Percentiles rank a stretch among this genome's conserved stretches.
phyloP scores from a whole-genome alignment of 345 rosid species.

The Ricinus communis region DNA sequence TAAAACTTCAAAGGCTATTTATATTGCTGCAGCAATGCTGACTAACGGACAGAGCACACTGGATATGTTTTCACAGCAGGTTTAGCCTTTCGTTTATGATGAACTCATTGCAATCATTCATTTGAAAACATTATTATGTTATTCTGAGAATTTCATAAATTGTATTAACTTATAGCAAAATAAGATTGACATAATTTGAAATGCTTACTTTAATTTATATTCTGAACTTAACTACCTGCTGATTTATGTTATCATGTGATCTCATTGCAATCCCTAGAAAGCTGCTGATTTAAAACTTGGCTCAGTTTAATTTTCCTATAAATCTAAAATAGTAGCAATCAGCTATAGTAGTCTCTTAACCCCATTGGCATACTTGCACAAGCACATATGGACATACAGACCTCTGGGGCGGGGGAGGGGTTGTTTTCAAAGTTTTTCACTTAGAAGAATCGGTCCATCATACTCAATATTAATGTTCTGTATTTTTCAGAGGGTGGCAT shows the following conservation, averaged over 20 bases:
- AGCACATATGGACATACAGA: no score
- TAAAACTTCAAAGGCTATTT: conserved; percentile 72
- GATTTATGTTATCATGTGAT: no score
- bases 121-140: not conserved
- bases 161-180: not conserved
- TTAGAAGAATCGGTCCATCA: not conserved
- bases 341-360: not conserved
- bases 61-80: conserved; percentile 76
- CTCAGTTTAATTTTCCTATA: not conserved
- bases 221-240: not conserved
- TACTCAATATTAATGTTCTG: not conserved
- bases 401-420: no score
- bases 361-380: not conserved
- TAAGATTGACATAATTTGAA: not conserved
- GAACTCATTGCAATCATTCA: not conserved
- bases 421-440: not conserved
- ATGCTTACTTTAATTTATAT: not conserved
- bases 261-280: not conserved
- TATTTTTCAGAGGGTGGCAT: not conserved
- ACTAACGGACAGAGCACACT: conserved; percentile 68
- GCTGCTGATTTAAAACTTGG: not conserved
- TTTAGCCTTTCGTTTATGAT: conserved; percentile 21
- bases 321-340: not conserved
- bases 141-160: not conserved
- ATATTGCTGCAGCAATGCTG: conserved; percentile 81